Evolutionary conservation across 805 yeast genomes (phyloP), one percentile per base, ranked within the genome.

Genomic region (Lipomyces starkeyi): DNA sequence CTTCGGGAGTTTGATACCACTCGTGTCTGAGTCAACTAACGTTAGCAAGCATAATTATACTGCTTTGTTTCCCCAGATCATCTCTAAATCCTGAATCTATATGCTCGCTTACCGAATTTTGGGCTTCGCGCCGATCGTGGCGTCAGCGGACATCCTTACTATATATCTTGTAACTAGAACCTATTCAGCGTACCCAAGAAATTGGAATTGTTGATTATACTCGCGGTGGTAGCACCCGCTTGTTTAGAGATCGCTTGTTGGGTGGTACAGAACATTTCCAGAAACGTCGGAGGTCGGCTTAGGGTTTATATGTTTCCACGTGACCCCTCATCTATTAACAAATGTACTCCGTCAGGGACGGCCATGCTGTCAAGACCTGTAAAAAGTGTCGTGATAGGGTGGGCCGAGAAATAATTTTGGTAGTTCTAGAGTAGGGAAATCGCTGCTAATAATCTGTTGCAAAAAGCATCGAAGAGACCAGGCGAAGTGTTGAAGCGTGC

Each of bases 1-100:
- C 76, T 0, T 80, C 80, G 9, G 80, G 74, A 17, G 88, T 83
- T 77, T 95, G 97, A 79, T 88, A 94, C 87, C 90, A 90, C 71
- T 90, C 93, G n/a, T 80, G 78, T 73, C 83, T 58, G 52, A 17
- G 17, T 7, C 20, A n/a, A 9, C 9, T 11, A 43, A 7, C n/a
- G 49, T 43, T 43, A 43, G 49, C 49, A 43, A 43, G 9, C 3
- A 17, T 17, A 43, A 17, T 43, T 2, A 14, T 43, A 17, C 20
- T 37, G 40, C 40, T 11, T 37, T 37, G 40, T 37, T 14, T 17
- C 22, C 9, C 22, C 20, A 43, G 22, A 43, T 17, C 20, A 43
- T 17, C 20, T 3, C 22, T 17, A 43, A 0, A 43, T 43, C 49
- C 49, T 17, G 22, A n/a, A 17, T n/a, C 22, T 17, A 43, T 4